phyloP scores from a whole-genome alignment of 1,284 basidiomycete genomes.

The Paramarasmius palmivorus region DNA sequence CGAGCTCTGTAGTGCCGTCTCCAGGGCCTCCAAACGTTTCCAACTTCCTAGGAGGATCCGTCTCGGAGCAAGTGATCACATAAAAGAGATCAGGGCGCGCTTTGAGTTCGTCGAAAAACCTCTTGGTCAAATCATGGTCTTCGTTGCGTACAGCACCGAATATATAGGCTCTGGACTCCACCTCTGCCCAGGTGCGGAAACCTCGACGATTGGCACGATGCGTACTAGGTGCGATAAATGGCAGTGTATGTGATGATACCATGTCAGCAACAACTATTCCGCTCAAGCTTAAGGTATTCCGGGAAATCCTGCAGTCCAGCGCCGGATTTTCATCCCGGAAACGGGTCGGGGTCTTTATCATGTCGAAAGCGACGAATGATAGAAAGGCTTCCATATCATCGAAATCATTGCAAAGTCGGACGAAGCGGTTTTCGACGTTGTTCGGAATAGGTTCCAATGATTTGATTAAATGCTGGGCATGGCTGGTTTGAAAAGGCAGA shows the following conservation, averaged over 20 bases:
- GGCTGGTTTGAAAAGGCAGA: too few relatives aligned
- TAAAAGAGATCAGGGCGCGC: slow-evolving; percentile 30
- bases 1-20: too few relatives aligned
- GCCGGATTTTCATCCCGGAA: slow-evolving; percentile 10
- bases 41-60: too few relatives aligned
- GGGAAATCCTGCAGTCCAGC: slow-evolving; percentile 1
- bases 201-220: slow-evolving; percentile 17
- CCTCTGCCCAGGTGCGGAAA: slow-evolving; percentile 20
- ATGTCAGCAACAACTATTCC: slow-evolving; percentile 28
- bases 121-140: slow-evolving; percentile 20
- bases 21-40: slow-evolving; percentile 27
- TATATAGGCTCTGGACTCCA: slow-evolving; percentile 24
- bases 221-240: slow-evolving; percentile 14
- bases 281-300: slow-evolving; percentile 27
- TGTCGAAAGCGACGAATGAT: slow-evolving; percentile 24
- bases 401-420: slow-evolving; percentile 30
- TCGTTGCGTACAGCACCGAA: slow-evolving; percentile 32
- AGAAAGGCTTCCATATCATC: slow-evolving; percentile 30
- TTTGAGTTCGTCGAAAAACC: slow-evolving; percentile 29
- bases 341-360: slow-evolving; percentile 21
- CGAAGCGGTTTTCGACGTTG: slow-evolving; percentile 30
- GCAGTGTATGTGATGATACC: slow-evolving; percentile 1
- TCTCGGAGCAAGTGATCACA: slow-evolving; percentile 29
- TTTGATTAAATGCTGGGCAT: background rate
- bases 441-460: slow-evolving; percentile 12